These are phyloP conservation scores for Sporothrix pallida DNA, from an alignment of 2,329 filamentous ascomycete species.

Conservation along the genomic window DNA sequence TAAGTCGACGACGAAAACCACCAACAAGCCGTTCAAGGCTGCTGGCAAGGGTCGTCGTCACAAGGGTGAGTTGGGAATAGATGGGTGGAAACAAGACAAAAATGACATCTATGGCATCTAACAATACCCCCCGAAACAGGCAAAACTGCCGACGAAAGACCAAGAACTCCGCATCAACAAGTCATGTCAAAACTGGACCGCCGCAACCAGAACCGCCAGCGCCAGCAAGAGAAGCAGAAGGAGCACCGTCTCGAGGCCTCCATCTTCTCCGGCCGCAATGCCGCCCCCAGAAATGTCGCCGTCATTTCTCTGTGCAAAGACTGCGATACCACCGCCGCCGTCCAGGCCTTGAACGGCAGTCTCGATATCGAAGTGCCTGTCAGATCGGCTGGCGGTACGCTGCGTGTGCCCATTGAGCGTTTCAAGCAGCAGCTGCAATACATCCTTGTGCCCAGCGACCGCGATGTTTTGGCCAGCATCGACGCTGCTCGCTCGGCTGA, in stretches of 20 bases:
- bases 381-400: conserved; percentile 42
- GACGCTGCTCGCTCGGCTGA: conserved; percentile 89
- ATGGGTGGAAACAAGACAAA: not conserved
- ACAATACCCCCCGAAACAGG: conserved; percentile 56
- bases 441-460: conserved; percentile 64
- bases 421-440: conserved; percentile 97
- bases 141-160: conserved; percentile 76
- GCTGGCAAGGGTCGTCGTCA: conserved; percentile 72
- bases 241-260: conserved; percentile 80
- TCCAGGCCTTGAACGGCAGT: conserved; percentile 74
- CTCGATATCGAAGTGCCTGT: conserved; percentile 74
- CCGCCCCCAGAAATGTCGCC: conserved; percentile 85
- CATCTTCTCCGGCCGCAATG: conserved; percentile 85
- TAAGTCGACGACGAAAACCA: conserved; percentile 85
- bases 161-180: conserved; percentile 93
- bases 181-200: conserved; percentile 97
- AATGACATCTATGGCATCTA: not conserved
- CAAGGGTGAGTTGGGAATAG: conserved; percentile 34
- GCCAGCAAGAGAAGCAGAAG: conserved; percentile 79
- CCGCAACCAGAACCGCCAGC: conserved; percentile 92
- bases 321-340: conserved; percentile 69
- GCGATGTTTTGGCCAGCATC: conserved; percentile 76
- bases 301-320: conserved; percentile 82
- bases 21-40: conserved; percentile 91
- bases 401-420: conserved; percentile 76